These are phyloP conservation scores for Pyracantha coccinea DNA, from an alignment of 331 rosid species.

Conservation along the genomic window DNA sequence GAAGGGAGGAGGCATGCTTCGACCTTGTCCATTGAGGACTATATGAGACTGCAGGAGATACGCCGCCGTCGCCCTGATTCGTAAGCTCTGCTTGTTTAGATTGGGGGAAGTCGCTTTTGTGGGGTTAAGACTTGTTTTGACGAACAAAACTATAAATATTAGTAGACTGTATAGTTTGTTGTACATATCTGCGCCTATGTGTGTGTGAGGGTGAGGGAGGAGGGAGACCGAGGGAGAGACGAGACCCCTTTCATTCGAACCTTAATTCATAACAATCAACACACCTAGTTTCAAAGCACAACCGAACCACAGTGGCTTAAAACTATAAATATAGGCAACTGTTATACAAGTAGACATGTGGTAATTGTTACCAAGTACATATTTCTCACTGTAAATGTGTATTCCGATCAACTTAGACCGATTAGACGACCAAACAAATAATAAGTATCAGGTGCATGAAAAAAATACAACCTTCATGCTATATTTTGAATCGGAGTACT, in stretches of 20 bases:
- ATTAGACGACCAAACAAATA: conserved; percentile 8
- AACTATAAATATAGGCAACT: background rate
- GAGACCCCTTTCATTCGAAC: no score
- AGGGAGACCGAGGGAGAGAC: no score
- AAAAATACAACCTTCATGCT: conserved; percentile 8
- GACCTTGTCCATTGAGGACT: conserved; percentile 48
- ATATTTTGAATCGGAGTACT: background rate
- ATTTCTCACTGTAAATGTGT: background rate
- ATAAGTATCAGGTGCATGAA: background rate
- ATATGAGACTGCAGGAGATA: conserved; percentile 1
- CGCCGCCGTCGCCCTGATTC: background rate
- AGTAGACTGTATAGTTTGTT: no score
- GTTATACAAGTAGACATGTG: background rate
- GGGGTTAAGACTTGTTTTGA: background rate
- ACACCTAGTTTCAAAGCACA: no score
- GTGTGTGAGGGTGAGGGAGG: no score
- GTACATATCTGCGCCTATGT: no score
- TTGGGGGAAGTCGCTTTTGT: background rate
- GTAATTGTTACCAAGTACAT: background rate
- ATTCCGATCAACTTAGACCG: conserved; percentile 15
- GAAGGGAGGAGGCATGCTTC: conserved; percentile 42
- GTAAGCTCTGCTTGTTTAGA: background rate
- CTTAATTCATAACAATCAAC: no score
- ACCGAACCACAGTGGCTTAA: no score
- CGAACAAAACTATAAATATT: no score